Percentiles rank a stretch among this genome's conserved stretches.
Evolutionary conservation across 1,284 basidiomycete genomes (phyloP).

Genomic region (Trametes polyzona): DNA sequence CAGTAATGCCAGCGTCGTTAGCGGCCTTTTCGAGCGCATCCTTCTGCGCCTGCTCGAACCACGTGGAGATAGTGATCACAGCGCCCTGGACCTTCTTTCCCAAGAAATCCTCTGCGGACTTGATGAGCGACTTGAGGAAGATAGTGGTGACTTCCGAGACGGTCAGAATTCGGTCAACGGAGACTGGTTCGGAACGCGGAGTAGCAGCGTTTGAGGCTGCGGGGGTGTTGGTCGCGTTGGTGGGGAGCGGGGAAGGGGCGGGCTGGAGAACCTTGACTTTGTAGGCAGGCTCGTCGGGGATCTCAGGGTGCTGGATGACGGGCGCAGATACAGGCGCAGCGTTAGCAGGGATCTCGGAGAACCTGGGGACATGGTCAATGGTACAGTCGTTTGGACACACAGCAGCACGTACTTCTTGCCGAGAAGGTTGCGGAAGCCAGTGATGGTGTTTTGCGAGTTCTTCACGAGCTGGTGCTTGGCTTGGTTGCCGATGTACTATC

Average conservation of each 20-base stretch:
- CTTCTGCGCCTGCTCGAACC: constrained; percentile 74
- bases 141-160: constrained; percentile 86
- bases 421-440: constrained; percentile 91
- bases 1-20: constrained; percentile 80
- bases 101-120: constrained; percentile 92
- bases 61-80: constrained; percentile 84
- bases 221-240: constrained; percentile 60
- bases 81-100: constrained; percentile 83
- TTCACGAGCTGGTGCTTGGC: constrained; percentile 95
- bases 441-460: constrained; percentile 94
- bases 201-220: constrained; percentile 73
- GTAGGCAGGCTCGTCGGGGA: constrained; percentile 80
- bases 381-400: not conserved
- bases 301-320: constrained; percentile 77
- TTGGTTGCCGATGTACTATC: constrained; percentile 94
- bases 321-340: constrained; percentile 59
- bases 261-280: constrained; percentile 83
- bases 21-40: constrained; percentile 78
- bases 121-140: constrained; percentile 85
- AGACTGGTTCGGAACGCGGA: constrained; percentile 79
- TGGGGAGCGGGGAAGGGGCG: constrained; percentile 62
- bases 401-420: constrained; percentile 80
- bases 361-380: constrained; percentile 45
- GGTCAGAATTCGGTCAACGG: constrained; percentile 78
- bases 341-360: constrained; percentile 72